Evolutionary conservation across 164 flowering plant genomes (phyloP), one percentile per base, ranked within the genome.

Genomic region (Sedum album): DNA sequence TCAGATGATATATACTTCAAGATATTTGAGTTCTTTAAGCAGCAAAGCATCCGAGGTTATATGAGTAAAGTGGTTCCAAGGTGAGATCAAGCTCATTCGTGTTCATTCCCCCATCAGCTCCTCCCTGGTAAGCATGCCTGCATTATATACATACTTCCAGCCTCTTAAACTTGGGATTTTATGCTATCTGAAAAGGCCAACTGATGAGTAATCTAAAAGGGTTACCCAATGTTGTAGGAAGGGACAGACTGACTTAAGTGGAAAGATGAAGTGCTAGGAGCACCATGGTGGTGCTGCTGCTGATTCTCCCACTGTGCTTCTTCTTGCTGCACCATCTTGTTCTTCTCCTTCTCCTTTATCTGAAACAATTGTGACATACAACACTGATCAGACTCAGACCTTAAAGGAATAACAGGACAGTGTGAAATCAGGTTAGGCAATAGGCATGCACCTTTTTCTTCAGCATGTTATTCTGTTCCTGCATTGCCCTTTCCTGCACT

Each of bases 251-350:
- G 62, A 10, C 33, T 14, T 28, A 57, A 28, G 9, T 57, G 62
- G 62, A 18, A 57, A 28, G 33, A 57, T 57, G 62, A 26, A 13
- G 62, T 26, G 62, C 33, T 57, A 57, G 33, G 33, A 11, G 30
- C 17, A 26, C 61, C 61, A 55, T 55, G 61, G 30, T 55, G 30
- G 31, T 23, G 30, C 4, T 57, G 62, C 35, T 44, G 48, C 15
- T 57, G 62, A 28, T 57, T 33, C 17, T 57, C 62, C 62, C 62
- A 57, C 31, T 57, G 62, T 28, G 33, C 62, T 57, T 57, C 62
- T 6, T 49, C 55, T 49, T 49, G 55, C 55, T 49, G 55, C 55
- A 49, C 55, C 4, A 49, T n/a, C 4, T 20, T 23, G 55, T 9
- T 49, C 55, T 49, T 49, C 55, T 49, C 55, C 23, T 49, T 49